Evolutionary conservation across 768 basidiomycete species (phyloP).

Genomic region (Kockovaella imperatae): DNA sequence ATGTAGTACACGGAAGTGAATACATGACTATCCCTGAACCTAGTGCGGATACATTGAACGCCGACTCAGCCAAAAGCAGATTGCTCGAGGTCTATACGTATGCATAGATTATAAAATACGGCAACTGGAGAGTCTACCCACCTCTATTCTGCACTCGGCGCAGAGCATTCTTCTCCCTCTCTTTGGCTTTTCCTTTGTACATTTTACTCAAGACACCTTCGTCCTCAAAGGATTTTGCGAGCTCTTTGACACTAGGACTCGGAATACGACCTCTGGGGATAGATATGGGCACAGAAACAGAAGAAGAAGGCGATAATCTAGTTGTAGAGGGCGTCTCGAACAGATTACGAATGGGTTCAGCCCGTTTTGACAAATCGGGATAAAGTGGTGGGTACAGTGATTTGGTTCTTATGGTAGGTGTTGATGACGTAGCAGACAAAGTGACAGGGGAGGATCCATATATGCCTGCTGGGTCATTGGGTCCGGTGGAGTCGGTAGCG

Average conservation of each 20-base stretch:
- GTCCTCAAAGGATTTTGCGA: constrained; percentile 26
- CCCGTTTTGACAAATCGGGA: constrained; percentile 22
- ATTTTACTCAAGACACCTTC: constrained; percentile 10
- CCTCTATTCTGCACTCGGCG: constrained; percentile 8
- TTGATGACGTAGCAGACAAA: constrained; percentile 7
- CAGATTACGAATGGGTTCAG: constrained; percentile 20
- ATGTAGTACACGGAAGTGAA: no score
- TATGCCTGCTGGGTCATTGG: not conserved
- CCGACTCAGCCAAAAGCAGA: no score
- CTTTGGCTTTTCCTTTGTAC: not conserved
- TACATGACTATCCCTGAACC: no score
- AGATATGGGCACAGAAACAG: not conserved
- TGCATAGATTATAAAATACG: no score
- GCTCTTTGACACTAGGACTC: constrained; percentile 21
- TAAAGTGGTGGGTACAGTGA: constrained; percentile 22
- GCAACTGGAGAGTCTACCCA: no score
- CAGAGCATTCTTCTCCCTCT: constrained; percentile 1
- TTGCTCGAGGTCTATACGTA: no score
- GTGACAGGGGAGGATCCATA: constrained; percentile 2
- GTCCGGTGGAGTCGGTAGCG: not conserved
- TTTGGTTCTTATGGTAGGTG: constrained; percentile 3
- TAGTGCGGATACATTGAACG: no score
- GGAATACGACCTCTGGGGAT: constrained; percentile 1
- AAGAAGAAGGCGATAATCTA: not conserved
- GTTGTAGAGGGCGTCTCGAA: constrained; percentile 13